Conservation (phyloP, 2,329 filamentous ascomycete species). For the Exophiala alcalophila region DNA sequence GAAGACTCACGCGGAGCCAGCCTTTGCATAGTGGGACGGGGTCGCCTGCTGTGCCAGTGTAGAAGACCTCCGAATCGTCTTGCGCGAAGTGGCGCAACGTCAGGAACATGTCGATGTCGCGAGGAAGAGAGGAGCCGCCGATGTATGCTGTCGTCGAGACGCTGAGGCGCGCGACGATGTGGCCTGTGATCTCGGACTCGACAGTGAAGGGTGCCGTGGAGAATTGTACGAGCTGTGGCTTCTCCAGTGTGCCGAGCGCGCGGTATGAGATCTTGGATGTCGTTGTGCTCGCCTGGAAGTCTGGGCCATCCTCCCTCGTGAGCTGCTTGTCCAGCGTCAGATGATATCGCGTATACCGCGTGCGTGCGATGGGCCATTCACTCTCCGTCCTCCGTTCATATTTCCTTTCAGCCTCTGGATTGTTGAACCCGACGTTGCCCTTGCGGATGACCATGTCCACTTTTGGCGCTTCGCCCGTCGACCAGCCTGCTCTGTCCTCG, state of each 20-base stretch:
- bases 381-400: constrained; percentile 57
- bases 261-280: constrained; percentile 56
- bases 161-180: constrained; percentile 62
- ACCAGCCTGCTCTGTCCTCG: constrained; percentile 53
- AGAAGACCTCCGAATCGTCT: background rate
- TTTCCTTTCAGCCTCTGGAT: constrained; percentile 57
- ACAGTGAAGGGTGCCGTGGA: constrained; percentile 54
- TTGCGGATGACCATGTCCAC: constrained; percentile 63
- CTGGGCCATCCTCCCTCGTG: constrained; percentile 33
- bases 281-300: constrained; percentile 67
- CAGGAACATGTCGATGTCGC: constrained; percentile 47
- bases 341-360: constrained; percentile 61
- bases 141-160: constrained; percentile 52
- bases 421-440: constrained; percentile 65
- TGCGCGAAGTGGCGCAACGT: background rate
- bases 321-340: constrained; percentile 52
- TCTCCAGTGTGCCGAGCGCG: constrained; percentile 57
- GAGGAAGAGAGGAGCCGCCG: constrained; percentile 44
- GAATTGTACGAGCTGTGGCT: constrained; percentile 58
- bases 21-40: constrained; percentile 54
- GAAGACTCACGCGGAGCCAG: constrained; percentile 52
- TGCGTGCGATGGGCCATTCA: constrained; percentile 66
- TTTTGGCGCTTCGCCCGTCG: constrained; percentile 44
- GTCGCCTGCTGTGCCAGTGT: constrained; percentile 51
- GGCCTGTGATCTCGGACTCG: constrained; percentile 68